phyloP scores from a whole-genome alignment of 805 yeast genomes.

The Sugiyamaella chiloensis region DNA sequence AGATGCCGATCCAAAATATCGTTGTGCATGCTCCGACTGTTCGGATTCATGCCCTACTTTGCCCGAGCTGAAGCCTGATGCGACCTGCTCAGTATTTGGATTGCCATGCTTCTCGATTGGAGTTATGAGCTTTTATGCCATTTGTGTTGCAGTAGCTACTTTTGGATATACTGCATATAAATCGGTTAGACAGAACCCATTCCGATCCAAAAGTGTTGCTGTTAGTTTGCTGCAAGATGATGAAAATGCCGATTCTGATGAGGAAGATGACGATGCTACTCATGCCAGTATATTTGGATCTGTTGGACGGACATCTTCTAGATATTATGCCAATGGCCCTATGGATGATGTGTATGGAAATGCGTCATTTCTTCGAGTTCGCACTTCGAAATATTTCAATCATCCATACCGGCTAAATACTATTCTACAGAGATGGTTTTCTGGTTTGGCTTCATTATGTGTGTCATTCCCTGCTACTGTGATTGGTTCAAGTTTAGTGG shows the following conservation, averaged over 20 bases:
- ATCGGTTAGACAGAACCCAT: neutral
- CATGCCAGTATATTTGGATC: neutral
- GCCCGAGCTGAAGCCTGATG: slow-evolving; percentile 40
- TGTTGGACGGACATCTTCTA: neutral
- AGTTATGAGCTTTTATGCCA: slow-evolving; percentile 50
- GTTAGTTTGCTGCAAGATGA: slow-evolving; percentile 44
- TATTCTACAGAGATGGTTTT: slow-evolving; percentile 47
- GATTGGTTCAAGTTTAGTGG: slow-evolving; percentile 40
- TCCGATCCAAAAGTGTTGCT: slow-evolving; percentile 19
- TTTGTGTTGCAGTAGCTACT: slow-evolving; percentile 24
- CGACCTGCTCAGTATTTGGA: slow-evolving; percentile 52
- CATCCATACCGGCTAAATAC: slow-evolving; percentile 47
- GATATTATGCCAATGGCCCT: neutral
- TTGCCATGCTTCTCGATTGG: slow-evolving; percentile 73
- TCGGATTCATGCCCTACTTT: slow-evolving; percentile 72
- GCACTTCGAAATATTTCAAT: slow-evolving; percentile 1
- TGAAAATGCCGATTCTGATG: slow-evolving; percentile 27
- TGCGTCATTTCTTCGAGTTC: slow-evolving; percentile 2
- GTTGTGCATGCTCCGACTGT: slow-evolving; percentile 92
- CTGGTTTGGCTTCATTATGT: slow-evolving; percentile 54
- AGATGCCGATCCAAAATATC: slow-evolving; percentile 52
- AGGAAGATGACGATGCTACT: neutral
- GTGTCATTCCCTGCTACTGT: slow-evolving; percentile 57
- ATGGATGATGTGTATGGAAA: neutral
- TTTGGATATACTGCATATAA: slow-evolving; percentile 3